A percentile compares a stretch with the other conserved stretches of the same genome.
phyloP scores from a whole-genome alignment of 1,139 yeast genomes.

The Geotrichum histeridarum region DNA sequence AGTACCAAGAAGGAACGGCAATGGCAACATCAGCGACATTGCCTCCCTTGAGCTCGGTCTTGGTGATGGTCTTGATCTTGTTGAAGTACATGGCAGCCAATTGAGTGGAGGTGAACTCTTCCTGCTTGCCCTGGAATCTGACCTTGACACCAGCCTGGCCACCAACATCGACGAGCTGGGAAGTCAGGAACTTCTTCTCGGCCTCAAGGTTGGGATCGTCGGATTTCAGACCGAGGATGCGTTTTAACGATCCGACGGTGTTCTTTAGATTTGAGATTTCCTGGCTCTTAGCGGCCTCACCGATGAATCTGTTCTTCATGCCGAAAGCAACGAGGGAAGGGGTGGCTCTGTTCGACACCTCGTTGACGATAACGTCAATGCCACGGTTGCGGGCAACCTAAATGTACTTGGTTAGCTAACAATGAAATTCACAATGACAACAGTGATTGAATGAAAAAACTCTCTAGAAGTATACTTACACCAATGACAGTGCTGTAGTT shows the following conservation, averaged over 20 bases:
- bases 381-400: constrained; percentile 91
- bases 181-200: constrained; percentile 69
- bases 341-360: constrained; percentile 94
- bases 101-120: constrained; percentile 81
- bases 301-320: constrained; percentile 78
- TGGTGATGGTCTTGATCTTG: constrained; percentile 78
- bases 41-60: constrained; percentile 70
- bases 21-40: constrained; percentile 77
- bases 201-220: constrained; percentile 71
- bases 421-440: neutral
- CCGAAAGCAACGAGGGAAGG: constrained; percentile 96
- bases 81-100: constrained; percentile 90
- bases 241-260: constrained; percentile 90
- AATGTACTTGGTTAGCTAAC: constrained; percentile 5
- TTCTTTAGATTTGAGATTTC: constrained; percentile 94
- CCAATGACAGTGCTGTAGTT: constrained; percentile 83
- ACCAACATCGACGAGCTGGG: constrained; percentile 59
- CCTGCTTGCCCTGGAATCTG: constrained; percentile 72
- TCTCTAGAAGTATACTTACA: too few relatives aligned
- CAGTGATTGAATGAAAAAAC: constrained; percentile 10
- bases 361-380: constrained; percentile 95
- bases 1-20: constrained; percentile 96
- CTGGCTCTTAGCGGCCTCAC: constrained; percentile 93
- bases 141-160: constrained; percentile 84
- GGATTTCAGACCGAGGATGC: constrained; percentile 75